Evolutionary conservation across 768 basidiomycete species (phyloP).

Genomic region (Lactarius pseudohatsudake): DNA sequence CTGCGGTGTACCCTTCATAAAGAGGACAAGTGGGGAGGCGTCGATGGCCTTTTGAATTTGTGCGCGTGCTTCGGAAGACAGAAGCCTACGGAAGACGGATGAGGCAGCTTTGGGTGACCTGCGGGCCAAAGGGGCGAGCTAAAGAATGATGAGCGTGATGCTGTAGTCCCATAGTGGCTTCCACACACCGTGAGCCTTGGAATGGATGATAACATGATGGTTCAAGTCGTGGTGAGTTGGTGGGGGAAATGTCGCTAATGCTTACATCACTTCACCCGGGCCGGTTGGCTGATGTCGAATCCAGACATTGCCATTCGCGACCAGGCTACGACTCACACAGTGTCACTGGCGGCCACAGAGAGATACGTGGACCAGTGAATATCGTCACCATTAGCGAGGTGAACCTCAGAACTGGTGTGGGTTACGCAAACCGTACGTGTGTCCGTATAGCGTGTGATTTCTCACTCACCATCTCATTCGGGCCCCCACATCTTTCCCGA

Average conservation of each 20-base stretch:
- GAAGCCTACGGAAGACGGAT: conserved; percentile 43
- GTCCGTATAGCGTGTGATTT: not conserved
- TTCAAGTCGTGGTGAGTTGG: not conserved
- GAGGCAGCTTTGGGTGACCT: conserved; percentile 30
- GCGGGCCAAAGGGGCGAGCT: conserved; percentile 25
- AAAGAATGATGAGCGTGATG: not conserved
- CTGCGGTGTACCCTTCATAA: conserved; percentile 96
- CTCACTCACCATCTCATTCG: not conserved
- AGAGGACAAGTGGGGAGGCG: conserved; percentile 81
- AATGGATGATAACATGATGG: conserved; percentile 13
- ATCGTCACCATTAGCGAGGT: not conserved
- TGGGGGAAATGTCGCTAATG: not conserved
- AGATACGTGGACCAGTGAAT: not conserved
- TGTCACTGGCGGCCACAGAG: too few species aligned
- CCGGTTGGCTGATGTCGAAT: not conserved
- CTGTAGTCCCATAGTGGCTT: not conserved
- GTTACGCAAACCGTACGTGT: not conserved
- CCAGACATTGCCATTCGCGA: not conserved
- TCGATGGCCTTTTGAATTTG: conserved; percentile 74
- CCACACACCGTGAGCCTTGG: conserved; percentile 17
- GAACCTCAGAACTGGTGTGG: not conserved
- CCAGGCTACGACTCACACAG: not conserved
- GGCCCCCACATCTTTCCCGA: not conserved
- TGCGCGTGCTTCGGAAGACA: conserved; percentile 61
- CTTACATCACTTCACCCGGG: not conserved